Percentiles rank a stretch among this genome's conserved stretches.
phyloP scores from a whole-genome alignment of 2,329 filamentous ascomycete species.

The Rhytidhysteron rufulum region DNA sequence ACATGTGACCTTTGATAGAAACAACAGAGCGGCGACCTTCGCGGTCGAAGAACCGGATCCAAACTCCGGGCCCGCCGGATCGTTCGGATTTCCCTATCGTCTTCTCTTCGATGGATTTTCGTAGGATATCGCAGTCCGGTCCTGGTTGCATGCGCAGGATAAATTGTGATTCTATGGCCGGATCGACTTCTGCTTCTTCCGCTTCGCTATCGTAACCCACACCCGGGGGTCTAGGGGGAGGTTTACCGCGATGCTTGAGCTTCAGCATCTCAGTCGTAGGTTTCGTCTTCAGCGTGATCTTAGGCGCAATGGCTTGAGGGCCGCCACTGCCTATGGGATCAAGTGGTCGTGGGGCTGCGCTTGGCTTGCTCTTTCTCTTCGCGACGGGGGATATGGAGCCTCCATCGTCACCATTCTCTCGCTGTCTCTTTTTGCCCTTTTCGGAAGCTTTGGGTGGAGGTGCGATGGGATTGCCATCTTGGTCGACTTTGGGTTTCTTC shows the following conservation, averaged over 20 bases:
- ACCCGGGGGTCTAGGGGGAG: constrained; percentile 58
- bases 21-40: constrained; percentile 72
- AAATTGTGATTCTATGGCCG: constrained; percentile 84
- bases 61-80: constrained; percentile 71
- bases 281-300: constrained; percentile 27
- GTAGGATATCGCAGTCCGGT: constrained; percentile 78
- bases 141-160: constrained; percentile 85
- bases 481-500: constrained; percentile 36
- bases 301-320: constrained; percentile 9
- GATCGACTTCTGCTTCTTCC: constrained; percentile 83
- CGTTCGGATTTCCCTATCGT: constrained; percentile 65
- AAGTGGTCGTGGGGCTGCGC: constrained; percentile 2
- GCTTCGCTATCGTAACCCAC: constrained; percentile 97
- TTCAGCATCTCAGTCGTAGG: constrained; percentile 42
- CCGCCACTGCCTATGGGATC: neutral
- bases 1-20: constrained; percentile 64
- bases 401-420: constrained; percentile 31
- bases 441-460: constrained; percentile 24
- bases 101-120: constrained; percentile 69
- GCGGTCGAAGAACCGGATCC: constrained; percentile 72
- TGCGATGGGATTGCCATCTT: constrained; percentile 20
- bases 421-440: constrained; percentile 33
- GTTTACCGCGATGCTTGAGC: constrained; percentile 29
- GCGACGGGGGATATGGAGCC: constrained; percentile 18
- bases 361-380: constrained; percentile 35